A percentile compares a stretch with the other conserved stretches of the same genome.
Evolutionary conservation across 345 rosid species (phyloP).

Genomic region (Eucalyptus polybractea): DNA sequence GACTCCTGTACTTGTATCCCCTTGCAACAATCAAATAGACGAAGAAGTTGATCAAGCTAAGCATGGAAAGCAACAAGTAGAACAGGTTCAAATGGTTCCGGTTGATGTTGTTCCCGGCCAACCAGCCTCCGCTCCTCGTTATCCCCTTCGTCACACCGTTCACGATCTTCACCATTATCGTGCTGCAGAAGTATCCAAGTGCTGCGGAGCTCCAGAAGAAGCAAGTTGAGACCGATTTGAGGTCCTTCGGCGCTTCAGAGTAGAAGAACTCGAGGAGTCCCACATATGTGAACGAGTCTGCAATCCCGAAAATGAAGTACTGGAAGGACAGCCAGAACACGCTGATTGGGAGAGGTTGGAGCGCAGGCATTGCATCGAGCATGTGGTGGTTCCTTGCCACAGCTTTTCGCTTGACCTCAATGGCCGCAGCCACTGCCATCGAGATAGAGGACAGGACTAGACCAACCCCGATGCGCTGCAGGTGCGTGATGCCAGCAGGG

Average conservation of each 20-base stretch:
- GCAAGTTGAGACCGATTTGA: slow-evolving; percentile 35
- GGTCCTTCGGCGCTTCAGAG: slow-evolving; percentile 35
- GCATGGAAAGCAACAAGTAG: slow-evolving; percentile 8
- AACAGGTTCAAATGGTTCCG: slow-evolving; percentile 10
- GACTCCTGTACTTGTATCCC: background rate
- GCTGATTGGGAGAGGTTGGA: slow-evolving; percentile 34
- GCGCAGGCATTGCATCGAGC: slow-evolving; percentile 30
- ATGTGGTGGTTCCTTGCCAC: slow-evolving; percentile 31
- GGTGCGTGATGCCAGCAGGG: slow-evolving; percentile 36
- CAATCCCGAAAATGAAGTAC: slow-evolving; percentile 43
- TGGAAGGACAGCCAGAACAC: slow-evolving; percentile 46
- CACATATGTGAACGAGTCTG: slow-evolving; percentile 39
- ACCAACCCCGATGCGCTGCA: slow-evolving; percentile 52
- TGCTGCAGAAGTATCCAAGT: slow-evolving; percentile 34
- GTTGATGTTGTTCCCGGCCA: slow-evolving; percentile 12
- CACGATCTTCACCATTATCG: slow-evolving; percentile 31
- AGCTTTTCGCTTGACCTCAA: slow-evolving; percentile 35
- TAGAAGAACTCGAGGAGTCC: slow-evolving; percentile 54
- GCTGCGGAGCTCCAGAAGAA: slow-evolving; percentile 51
- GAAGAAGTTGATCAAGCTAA: background rate
- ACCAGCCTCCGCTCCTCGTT: slow-evolving; percentile 15
- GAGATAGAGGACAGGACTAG: slow-evolving; percentile 27
- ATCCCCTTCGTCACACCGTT: background rate
- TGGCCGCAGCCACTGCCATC: slow-evolving; percentile 30
- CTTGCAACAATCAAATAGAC: background rate